A percentile compares a stretch with the other conserved stretches of the same genome.
Conservation (phyloP, 768 basidiomycete genomes). For the Tulasnella sp. region DNA sequence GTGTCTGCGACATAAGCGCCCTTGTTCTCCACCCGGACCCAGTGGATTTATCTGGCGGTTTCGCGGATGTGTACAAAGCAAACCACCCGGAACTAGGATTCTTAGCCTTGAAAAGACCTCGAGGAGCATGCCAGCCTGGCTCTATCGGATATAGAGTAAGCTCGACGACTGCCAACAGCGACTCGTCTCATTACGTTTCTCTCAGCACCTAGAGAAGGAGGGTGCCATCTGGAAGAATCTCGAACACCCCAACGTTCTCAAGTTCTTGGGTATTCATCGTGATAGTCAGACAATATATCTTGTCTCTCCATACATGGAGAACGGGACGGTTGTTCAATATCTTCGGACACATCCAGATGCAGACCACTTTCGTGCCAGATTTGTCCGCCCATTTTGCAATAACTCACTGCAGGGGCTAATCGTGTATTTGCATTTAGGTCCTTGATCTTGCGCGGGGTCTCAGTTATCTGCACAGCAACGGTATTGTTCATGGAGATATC, state of each 20-base stretch:
- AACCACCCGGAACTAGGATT: background rate
- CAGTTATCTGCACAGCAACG: background rate
- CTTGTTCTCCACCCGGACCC: background rate
- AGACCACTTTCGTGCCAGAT: background rate
- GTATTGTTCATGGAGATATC: background rate
- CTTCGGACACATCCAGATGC: background rate
- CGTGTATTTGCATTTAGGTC: too few species aligned
- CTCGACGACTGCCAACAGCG: too few species aligned
- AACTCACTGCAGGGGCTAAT: too few species aligned
- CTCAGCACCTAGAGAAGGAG: background rate
- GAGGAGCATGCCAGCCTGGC: background rate
- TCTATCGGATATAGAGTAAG: background rate
- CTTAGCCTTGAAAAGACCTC: background rate
- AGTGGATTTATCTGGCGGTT: background rate
- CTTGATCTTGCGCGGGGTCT: background rate
- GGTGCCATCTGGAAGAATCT: background rate
- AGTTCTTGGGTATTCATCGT: background rate
- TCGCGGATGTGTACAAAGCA: background rate
- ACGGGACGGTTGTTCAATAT: background rate
- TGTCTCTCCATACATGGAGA: background rate
- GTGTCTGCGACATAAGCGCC: background rate
- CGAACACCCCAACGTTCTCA: background rate
- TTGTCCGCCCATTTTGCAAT: background rate
- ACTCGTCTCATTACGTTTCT: background rate
- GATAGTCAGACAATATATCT: background rate